Percentiles rank a stretch among this genome's conserved stretches.
Evolutionary conservation across 164 flowering plant species (phyloP).

Genomic region (Nymphaea thermarum): DNA sequence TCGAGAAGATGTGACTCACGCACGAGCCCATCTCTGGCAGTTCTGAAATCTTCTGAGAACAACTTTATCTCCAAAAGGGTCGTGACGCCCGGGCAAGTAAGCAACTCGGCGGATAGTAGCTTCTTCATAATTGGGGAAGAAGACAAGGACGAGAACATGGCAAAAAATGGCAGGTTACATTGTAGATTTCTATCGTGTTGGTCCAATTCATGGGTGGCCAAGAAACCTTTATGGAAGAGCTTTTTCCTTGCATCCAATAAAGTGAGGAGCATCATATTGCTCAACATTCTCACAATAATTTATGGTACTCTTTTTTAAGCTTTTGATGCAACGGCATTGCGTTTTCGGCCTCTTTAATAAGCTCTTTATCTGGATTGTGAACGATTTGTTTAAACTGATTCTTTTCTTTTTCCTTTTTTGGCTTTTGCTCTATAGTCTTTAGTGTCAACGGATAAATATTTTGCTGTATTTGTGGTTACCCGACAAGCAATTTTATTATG

Average conservation of each 20-base stretch:
- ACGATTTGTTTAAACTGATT: too few relatives aligned
- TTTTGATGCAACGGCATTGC: too few relatives aligned
- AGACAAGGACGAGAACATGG: conserved; percentile 1
- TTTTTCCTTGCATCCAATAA: conserved; percentile 54
- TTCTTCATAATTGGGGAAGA: background rate
- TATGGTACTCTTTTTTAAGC: conserved; percentile 31
- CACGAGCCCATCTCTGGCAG: background rate
- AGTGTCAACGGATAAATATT: too few relatives aligned
- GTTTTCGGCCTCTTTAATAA: too few relatives aligned
- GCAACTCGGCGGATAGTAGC: background rate
- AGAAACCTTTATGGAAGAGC: conserved; percentile 47
- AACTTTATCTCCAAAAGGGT: background rate
- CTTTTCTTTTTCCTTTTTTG: too few relatives aligned
- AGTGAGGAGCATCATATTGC: conserved; percentile 66
- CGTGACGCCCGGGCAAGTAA: background rate
- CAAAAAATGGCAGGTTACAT: background rate
- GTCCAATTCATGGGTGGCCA: conserved; percentile 22
- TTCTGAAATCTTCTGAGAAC: background rate
- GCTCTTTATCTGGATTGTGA: too few relatives aligned
- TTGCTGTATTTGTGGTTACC: too few relatives aligned
- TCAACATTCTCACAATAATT: conserved; percentile 51
- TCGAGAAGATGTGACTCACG: background rate
- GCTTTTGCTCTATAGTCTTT: too few relatives aligned
- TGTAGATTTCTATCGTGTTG: background rate
- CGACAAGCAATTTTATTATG: too few relatives aligned